phyloP scores from a whole-genome alignment of 2,329 filamentous ascomycete species.

The Diaporthe sp. region DNA sequence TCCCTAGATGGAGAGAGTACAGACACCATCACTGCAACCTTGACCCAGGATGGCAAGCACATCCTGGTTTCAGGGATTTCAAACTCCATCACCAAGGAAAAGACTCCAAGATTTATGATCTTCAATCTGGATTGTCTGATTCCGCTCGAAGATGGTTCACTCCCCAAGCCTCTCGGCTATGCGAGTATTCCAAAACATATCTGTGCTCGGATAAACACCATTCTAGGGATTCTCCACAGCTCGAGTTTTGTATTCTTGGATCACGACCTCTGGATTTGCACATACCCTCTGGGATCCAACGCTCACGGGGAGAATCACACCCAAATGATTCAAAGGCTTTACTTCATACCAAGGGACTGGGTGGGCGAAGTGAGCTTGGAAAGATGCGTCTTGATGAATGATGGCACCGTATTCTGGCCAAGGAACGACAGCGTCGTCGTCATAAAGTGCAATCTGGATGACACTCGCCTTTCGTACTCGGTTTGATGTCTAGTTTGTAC shows the following conservation, averaged over 20 bases:
- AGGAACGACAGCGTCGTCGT: neutral
- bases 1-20: neutral
- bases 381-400: neutral
- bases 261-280: neutral
- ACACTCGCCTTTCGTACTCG: neutral
- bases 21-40: neutral
- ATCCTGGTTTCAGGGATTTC: neutral
- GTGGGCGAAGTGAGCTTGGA: neutral
- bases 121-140: neutral
- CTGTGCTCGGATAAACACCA: neutral
- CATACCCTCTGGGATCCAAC: neutral
- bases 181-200: neutral
- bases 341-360: neutral
- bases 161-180: neutral
- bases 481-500: no score
- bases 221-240: neutral
- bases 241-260: neutral
- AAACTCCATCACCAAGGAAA: neutral
- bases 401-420: neutral
- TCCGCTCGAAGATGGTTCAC: neutral
- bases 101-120: neutral
- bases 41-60: neutral
- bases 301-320: no score
- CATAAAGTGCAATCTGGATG: neutral
- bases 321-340: neutral